A percentile compares a stretch with the other conserved stretches of the same genome.
Conservation (phyloP, 805 yeast genomes). For the Metschnikowia baotianmanensis region DNA sequence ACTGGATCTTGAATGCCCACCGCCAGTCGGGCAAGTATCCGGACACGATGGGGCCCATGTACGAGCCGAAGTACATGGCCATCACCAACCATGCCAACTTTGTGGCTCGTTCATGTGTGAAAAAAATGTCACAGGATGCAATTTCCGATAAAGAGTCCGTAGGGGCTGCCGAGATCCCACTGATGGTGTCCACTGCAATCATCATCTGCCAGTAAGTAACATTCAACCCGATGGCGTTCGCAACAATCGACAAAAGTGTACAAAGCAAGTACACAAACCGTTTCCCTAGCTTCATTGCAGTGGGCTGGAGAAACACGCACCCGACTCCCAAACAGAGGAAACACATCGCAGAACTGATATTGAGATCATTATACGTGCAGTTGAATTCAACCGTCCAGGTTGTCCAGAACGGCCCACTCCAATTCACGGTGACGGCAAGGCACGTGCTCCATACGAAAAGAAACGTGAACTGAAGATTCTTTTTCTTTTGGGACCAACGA, state of each 20-base stretch:
- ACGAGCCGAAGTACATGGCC: constrained; percentile 43
- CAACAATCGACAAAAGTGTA: constrained; percentile 18
- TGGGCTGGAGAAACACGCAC: constrained; percentile 35
- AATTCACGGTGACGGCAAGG: constrained; percentile 30
- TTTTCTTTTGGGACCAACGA: constrained; percentile 30
- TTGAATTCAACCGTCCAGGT: constrained; percentile 31
- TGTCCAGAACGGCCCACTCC: constrained; percentile 37
- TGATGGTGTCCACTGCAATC: constrained; percentile 23
- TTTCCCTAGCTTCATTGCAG: constrained; percentile 31
- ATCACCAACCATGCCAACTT: constrained; percentile 33
- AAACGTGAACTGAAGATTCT: constrained; percentile 28
- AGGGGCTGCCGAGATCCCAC: constrained; percentile 43
- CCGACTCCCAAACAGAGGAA: constrained; percentile 49
- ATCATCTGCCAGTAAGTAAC: constrained; percentile 23
- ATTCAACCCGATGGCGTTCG: constrained; percentile 31
- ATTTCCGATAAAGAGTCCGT: constrained; percentile 48
- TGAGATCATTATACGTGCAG: constrained; percentile 38
- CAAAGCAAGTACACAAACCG: constrained; percentile 29
- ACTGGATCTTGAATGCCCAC: constrained; percentile 36
- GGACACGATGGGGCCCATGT: constrained; percentile 44
- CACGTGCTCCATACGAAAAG: constrained; percentile 32
- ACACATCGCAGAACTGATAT: constrained; percentile 50
- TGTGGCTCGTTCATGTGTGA: constrained; percentile 42
- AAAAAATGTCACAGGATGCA: constrained; percentile 44
- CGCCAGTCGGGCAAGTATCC: constrained; percentile 46